Conservation (phyloP, 768 basidiomycete genomes). For the Naematelia encephala region DNA sequence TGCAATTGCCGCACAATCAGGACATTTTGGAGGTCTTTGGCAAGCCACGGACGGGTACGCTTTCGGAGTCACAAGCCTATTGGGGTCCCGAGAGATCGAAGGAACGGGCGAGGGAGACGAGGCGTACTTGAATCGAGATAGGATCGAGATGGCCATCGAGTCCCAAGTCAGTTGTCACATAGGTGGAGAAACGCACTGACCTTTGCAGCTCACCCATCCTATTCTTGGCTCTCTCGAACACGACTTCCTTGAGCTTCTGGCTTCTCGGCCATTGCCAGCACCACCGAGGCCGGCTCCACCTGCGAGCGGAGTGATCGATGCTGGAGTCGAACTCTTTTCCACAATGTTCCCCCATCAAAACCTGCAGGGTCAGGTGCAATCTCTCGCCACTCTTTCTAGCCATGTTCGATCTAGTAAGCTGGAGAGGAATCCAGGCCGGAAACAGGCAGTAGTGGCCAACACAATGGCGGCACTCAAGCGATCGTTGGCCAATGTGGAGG, state of each 20-base stretch:
- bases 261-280: conserved; percentile 28
- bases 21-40: conserved; percentile 82
- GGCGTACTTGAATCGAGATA: conserved; percentile 68
- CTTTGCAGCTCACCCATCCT: conserved; percentile 64
- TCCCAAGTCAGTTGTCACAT: conserved; percentile 59
- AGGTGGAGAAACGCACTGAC: not conserved
- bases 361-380: conserved; percentile 51
- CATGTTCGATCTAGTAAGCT: conserved; percentile 67
- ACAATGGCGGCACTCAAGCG: conserved; percentile 69
- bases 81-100: conserved; percentile 32
- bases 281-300: conserved; percentile 67
- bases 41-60: conserved; percentile 81
- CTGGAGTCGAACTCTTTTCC: conserved; percentile 81
- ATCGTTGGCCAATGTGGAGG: conserved; percentile 55
- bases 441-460: conserved; percentile 78
- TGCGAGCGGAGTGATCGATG: conserved; percentile 77
- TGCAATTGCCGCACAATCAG: conserved; percentile 70
- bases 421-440: conserved; percentile 81
- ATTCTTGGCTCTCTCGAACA: conserved; percentile 81
- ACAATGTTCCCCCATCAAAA: conserved; percentile 76
- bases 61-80: conserved; percentile 75
- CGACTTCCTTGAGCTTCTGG: conserved; percentile 70
- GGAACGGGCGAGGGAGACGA: conserved; percentile 44
- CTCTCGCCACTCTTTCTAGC: conserved; percentile 48
- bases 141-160: conserved; percentile 75